These are phyloP conservation scores for Curvularia sp. DNA, from an alignment of 2,329 filamentous ascomycete species.

Conservation along the genomic window DNA sequence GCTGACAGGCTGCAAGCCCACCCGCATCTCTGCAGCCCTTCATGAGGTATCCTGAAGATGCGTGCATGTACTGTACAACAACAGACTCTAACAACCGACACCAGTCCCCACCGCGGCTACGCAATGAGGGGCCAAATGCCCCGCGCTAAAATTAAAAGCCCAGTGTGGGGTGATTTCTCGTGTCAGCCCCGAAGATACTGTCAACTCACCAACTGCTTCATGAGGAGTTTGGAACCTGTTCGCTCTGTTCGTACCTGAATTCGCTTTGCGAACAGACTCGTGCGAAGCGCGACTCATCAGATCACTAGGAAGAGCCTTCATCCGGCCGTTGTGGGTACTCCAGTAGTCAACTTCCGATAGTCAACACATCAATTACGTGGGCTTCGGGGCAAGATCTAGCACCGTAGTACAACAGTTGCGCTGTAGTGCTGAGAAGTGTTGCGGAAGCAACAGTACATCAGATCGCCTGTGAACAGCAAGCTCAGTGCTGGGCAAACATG, in stretches of 20 bases:
- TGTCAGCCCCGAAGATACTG: not conserved
- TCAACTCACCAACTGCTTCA: not conserved
- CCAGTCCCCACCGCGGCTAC: conserved; percentile 5
- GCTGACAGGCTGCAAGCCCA: not conserved
- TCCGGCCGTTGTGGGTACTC: conserved; percentile 11
- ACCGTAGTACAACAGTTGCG: conserved; percentile 1
- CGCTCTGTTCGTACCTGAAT: not conserved
- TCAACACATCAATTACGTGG: conserved; percentile 2
- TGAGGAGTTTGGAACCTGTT: not conserved
- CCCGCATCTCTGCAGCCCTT: not conserved
- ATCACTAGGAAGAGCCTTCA: conserved; percentile 22
- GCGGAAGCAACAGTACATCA: not conserved
- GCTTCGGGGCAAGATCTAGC: conserved; percentile 16
- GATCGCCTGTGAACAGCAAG: not conserved
- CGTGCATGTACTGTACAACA: not conserved
- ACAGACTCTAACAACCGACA: not conserved
- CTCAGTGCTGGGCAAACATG: not conserved
- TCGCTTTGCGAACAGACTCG: not conserved
- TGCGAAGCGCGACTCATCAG: not conserved
- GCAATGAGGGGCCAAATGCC: conserved; percentile 25
- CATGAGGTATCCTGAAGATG: not conserved
- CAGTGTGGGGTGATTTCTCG: conserved; percentile 26
- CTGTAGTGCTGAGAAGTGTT: not conserved
- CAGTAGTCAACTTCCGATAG: not conserved
- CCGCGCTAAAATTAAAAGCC: conserved; percentile 28